A percentile compares a stretch with the other conserved stretches of the same genome.
Evolutionary conservation across 768 basidiomycete genomes (phyloP).

Genomic region (Galerina marginata): DNA sequence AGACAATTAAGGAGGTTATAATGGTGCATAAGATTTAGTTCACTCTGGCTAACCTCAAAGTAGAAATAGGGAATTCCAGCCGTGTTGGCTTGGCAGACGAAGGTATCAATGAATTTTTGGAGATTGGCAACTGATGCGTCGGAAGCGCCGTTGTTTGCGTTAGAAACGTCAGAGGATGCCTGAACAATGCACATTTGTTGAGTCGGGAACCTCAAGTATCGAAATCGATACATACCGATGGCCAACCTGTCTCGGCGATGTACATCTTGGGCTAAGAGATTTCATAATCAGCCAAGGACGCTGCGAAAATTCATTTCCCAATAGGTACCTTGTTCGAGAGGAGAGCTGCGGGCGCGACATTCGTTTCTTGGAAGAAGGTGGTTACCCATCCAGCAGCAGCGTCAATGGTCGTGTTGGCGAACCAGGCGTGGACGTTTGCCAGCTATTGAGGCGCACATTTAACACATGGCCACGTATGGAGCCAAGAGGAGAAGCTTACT

Average conservation of each 20-base stretch:
- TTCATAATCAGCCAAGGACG: slow-evolving; percentile 4
- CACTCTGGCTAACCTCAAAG: slow-evolving; percentile 61
- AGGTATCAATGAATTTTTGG: slow-evolving; percentile 82
- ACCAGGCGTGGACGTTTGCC: slow-evolving; percentile 96
- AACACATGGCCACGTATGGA: background rate
- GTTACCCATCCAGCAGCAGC: slow-evolving; percentile 85
- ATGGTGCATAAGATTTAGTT: background rate
- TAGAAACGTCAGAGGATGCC: slow-evolving; percentile 60
- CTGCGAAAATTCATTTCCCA: background rate
- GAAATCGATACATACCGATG: slow-evolving; percentile 56
- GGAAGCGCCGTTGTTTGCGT: slow-evolving; percentile 71
- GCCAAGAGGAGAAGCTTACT: slow-evolving; percentile 41
- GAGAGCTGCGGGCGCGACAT: slow-evolving; percentile 61
- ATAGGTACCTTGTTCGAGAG: slow-evolving; percentile 61
- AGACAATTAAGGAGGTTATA: background rate
- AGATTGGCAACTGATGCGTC: slow-evolving; percentile 64
- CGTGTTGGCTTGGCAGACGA: slow-evolving; percentile 86
- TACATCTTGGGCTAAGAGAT: slow-evolving; percentile 66
- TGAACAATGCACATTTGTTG: slow-evolving; percentile 24
- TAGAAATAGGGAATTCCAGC: slow-evolving; percentile 86
- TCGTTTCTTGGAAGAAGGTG: slow-evolving; percentile 73
- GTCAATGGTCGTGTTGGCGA: slow-evolving; percentile 74
- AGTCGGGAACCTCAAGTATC: no score
- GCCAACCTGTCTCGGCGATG: slow-evolving; percentile 92
- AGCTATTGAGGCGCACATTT: slow-evolving; percentile 46